These are phyloP conservation scores for Lecanicillium sp. DNA, from an alignment of 2,329 filamentous ascomycete genomes.

Conservation along the genomic window DNA sequence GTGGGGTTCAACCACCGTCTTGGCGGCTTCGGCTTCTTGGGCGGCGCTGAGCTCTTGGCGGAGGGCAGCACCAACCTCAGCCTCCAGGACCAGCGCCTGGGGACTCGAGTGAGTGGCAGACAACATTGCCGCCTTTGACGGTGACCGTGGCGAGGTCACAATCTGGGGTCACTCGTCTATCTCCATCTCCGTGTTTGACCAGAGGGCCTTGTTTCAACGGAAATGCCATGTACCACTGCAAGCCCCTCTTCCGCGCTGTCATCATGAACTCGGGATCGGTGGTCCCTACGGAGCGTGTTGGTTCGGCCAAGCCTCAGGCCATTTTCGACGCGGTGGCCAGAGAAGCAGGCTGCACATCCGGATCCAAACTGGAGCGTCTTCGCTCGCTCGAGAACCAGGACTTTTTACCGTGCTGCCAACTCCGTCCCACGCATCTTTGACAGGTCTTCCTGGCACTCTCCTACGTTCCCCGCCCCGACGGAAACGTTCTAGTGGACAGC, in stretches of 20 bases:
- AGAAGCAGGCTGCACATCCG: slow-evolving; percentile 44
- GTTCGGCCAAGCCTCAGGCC: slow-evolving; percentile 48
- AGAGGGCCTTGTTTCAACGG: slow-evolving; percentile 58
- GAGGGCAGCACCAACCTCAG: slow-evolving; percentile 55
- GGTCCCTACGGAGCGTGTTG: slow-evolving; percentile 45
- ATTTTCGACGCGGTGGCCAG: slow-evolving; percentile 47
- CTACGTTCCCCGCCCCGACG: slow-evolving; percentile 70
- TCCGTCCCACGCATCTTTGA: slow-evolving; percentile 62
- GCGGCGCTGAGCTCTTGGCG: slow-evolving; percentile 47
- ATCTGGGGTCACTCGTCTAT: slow-evolving; percentile 59
- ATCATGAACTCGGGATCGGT: slow-evolving; percentile 59
- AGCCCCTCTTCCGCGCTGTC: slow-evolving; percentile 55
- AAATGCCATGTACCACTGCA: slow-evolving; percentile 56
- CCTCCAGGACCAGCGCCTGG: slow-evolving; percentile 54
- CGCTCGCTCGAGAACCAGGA: slow-evolving; percentile 17
- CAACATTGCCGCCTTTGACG: slow-evolving; percentile 60
- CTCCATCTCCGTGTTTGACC: slow-evolving; percentile 55
- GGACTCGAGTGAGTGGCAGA: slow-evolving; percentile 57
- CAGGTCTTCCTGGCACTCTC: slow-evolving; percentile 65
- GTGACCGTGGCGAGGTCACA: slow-evolving; percentile 57
- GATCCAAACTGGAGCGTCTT: slow-evolving; percentile 1
- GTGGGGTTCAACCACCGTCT: slow-evolving; percentile 61
- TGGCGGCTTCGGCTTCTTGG: slow-evolving; percentile 57
- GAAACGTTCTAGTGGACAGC: slow-evolving; percentile 52
- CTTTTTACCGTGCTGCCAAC: slow-evolving; percentile 60